Conservation (phyloP, 805 yeast species). For the Candida ortonii region DNA sequence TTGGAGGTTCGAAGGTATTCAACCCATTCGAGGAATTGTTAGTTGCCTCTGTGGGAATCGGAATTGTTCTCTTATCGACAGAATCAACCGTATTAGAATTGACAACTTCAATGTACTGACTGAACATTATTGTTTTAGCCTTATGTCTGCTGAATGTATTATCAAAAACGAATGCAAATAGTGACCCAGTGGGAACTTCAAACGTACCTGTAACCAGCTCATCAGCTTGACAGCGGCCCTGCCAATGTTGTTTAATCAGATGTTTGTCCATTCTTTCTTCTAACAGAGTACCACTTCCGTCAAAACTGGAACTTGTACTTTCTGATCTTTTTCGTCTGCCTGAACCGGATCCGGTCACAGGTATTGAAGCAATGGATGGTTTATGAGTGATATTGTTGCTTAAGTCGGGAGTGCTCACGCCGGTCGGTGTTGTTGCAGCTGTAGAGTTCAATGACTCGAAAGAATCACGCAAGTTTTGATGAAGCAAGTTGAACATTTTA, state of each 20-base stretch:
- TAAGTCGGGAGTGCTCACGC: slow-evolving; percentile 3
- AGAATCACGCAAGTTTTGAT: slow-evolving; percentile 20
- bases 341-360: slow-evolving; percentile 1
- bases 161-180: slow-evolving; percentile 86
- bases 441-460: slow-evolving; percentile 21
- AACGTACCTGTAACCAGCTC: slow-evolving; percentile 62
- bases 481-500: slow-evolving; percentile 25
- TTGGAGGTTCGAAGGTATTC: too few species aligned
- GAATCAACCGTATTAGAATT: slow-evolving; percentile 1
- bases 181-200: slow-evolving; percentile 59
- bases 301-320: slow-evolving; percentile 35
- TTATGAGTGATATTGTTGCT: slow-evolving; percentile 1
- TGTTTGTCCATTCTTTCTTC: slow-evolving; percentile 59
- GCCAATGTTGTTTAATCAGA: slow-evolving; percentile 48
- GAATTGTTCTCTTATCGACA: too few species aligned
- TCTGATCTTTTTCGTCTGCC: slow-evolving; percentile 17
- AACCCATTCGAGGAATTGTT: too few species aligned
- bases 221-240: slow-evolving; percentile 57
- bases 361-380: not conserved
- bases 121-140: slow-evolving; percentile 75
- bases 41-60: not conserved
- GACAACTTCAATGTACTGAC: slow-evolving; percentile 37
- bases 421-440: not conserved
- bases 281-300: slow-evolving; percentile 29
- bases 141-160: slow-evolving; percentile 86